Base-by-base conservation (phyloP, 495 filamentous ascomycete genomes). In the Talaromyces stipitatus region DNA sequence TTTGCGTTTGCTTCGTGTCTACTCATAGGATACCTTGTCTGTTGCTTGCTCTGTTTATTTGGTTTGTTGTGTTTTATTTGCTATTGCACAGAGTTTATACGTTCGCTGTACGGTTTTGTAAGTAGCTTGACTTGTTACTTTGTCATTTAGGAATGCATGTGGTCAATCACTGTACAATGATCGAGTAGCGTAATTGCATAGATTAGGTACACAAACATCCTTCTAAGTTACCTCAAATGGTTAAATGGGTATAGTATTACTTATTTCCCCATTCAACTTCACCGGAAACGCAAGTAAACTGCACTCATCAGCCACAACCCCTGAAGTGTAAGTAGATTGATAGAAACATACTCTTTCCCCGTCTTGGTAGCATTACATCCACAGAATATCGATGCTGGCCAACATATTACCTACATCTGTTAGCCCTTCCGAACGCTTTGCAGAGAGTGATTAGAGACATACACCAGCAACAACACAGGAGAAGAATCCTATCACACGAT, bases 311-410 rank as follows among this genome's bases (percentile, higher is more conserved):
- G 60, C 54, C 16, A 38, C 12, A 23, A 10, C 8, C 36, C 26
- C 38, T 27, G 47, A 41, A 57, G 1, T 9, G 36, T 26, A 56
- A 2, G 33, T 9, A 20, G 22, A 12, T 45, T 24, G 3, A 22
- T 22, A 11, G 24, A 52, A 20, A 66, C 72, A 63, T 67, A 84
- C 82, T 78, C 76, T 65, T 81, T 81, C 16, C 82, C 82, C 1
- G 70, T 72, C 60, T 84, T 69, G 12, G 81, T 83, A 51, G 72
- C 67, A 55, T 79, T 78, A 65, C 82, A 85, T 7, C 82, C 80
- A 66, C 82, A 84, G 43, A 85, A 77, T 20, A 85, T 66, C 3
- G 80, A 75, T 2, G 77, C 78, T 11, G 82, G 82, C 71, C 78
- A 85, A 54, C 80, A 84, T 43, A 85, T 54, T 2, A 84, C 66